Evolutionary conservation across 192 early-diverging fungal species (phyloP), one percentile per base, ranked within the genome.

Genomic region (Coemansia aciculifera): DNA sequence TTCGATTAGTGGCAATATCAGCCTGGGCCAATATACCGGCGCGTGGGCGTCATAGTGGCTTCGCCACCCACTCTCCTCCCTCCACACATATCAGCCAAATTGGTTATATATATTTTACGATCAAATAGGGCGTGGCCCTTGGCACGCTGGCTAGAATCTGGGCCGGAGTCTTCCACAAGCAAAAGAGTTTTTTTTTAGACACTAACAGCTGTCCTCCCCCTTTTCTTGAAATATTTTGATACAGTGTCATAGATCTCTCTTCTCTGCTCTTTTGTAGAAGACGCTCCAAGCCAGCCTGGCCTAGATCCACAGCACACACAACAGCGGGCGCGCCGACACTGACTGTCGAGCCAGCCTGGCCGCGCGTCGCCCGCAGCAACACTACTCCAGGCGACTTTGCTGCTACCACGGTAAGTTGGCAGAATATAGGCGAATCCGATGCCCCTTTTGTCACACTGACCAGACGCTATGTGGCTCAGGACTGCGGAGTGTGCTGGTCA

Each of bases 251-350:
- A 21, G 6, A 19, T 48, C 6, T 3, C 24, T 5, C 15, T 60
- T 15, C 19, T 40, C 36, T 21, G 9, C 21, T 62, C 5, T 40
- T 39, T 40, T 62, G 59, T 40, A 8, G 37, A 40, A 37, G 13
- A 12, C 17, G 2, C 37, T 11, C 27, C 59, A 37, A 38, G 62
- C 62, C 24, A 19, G 29, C 8, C 54, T 57, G 54, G 29, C 54
- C 54, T 32, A 19, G 12, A 34, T 31, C 1, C 32, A 29, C 27
- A 54, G 51, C 51, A 29, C 24, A 54, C 51, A 12, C 24, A 54
- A 54, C 9, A 24, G 51, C 51, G 51, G 51, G 51, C 51, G 51
- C 51, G 29, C 54, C 54, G 29, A 57, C 54, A 57, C 54, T 7
- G 54, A 57, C 54, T 32, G 54, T 32, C 29, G 54, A 57, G 15